Base-by-base conservation (phyloP, 768 basidiomycete species). In the Auricularia sp. region DNA sequence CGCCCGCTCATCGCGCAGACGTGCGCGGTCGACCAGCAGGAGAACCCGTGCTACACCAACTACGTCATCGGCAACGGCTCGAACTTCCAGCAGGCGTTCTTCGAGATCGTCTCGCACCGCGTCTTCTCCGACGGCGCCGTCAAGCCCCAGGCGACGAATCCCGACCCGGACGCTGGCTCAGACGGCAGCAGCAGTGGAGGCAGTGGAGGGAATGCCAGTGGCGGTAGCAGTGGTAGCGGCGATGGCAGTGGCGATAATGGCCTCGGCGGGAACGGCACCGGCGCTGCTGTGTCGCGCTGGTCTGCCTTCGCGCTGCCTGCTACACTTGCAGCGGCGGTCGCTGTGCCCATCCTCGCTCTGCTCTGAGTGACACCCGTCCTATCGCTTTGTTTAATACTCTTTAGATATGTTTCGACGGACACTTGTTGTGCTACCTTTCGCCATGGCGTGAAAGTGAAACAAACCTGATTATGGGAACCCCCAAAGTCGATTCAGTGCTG, bases 1-100 rank as follows among this genome's bases (percentile, higher is more conserved):
- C 29, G 56, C 56, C 16, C 23, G 39, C 36, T 64, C 4, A 42
- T 64, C 47, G 43, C 61, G n/a, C 23, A 58, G 29, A 64, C 59
- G 33, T 66, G 65, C 47, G n/a, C 64, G 10, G 62, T 42, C 47
- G 8, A 35, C 58, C 18, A 59, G 39, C 39, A 59, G 35, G 65
- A 62, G 3, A 61, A 35, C 29, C 74, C 75, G 1, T 87, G 89
- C 73, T 90, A 91, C 74, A 77, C 80, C 12, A 82, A 87, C 75
- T 88, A 83, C 64, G 88, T 90, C 51, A 75, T 87, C 64, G 86
- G 86, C 7, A 12, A 23, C 56, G 56, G 14, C 23, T 80, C 83
- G 18, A 80, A 79, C 68, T 90, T 85, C 73, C 78, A 83, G 71
- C 79, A 77, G 36, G 87, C 87, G 1, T 88, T 85, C 76, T 93